Conservation (phyloP, 2,329 filamentous ascomycete species). For the Didymella exigua region DNA sequence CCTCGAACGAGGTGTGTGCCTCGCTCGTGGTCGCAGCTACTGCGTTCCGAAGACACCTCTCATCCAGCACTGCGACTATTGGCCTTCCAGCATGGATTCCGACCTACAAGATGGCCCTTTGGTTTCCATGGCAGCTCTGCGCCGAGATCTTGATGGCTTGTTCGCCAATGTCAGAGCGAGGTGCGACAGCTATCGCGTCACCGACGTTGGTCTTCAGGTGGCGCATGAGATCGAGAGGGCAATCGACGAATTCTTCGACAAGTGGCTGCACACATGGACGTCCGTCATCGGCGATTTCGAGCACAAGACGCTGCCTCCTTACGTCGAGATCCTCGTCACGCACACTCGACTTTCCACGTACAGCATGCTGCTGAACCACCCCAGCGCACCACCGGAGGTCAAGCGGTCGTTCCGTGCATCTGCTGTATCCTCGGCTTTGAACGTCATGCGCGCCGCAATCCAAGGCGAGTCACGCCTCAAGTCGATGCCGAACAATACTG, state of each 20-base stretch:
- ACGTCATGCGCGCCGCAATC: conserved; percentile 74
- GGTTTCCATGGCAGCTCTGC: conserved; percentile 71
- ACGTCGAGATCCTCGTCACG: conserved; percentile 74
- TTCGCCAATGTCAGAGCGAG: conserved; percentile 63
- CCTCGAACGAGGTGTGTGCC: conserved; percentile 73
- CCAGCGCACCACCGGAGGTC: conserved; percentile 71
- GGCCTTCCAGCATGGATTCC: conserved; percentile 68
- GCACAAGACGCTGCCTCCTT: conserved; percentile 67
- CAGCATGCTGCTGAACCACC: conserved; percentile 75
- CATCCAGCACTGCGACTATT: conserved; percentile 70
- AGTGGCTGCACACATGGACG: conserved; percentile 68
- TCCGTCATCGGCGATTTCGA: conserved; percentile 29
- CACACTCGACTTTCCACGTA: conserved; percentile 78
- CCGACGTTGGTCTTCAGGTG: conserved; percentile 59
- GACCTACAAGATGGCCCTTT: conserved; percentile 73
- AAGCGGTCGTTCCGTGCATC: conserved; percentile 75
- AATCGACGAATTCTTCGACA: conserved; percentile 69
- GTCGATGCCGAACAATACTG: conserved; percentile 79
- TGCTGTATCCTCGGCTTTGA: conserved; percentile 73
- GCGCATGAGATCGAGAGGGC: conserved; percentile 52
- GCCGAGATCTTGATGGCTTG: conserved; percentile 67
- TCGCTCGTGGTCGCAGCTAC: conserved; percentile 72
- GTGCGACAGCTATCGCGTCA: conserved; percentile 63
- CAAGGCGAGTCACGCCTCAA: conserved; percentile 72
- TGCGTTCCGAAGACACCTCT: conserved; percentile 70